These are phyloP conservation scores for Chalciporus sphaerocephalus DNA, from an alignment of 768 basidiomycete species.

Conservation along the genomic window DNA sequence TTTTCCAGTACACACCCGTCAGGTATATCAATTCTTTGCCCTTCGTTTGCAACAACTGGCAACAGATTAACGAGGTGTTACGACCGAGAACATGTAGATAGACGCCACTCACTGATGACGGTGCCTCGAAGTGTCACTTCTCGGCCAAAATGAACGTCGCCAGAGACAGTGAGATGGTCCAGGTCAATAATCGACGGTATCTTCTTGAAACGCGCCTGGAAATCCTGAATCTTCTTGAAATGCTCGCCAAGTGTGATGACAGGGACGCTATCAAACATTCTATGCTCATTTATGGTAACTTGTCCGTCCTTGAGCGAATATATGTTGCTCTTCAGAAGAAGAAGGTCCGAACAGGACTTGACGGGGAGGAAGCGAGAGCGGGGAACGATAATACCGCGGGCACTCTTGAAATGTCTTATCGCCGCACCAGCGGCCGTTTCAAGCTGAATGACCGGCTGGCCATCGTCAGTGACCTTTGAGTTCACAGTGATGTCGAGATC, in stretches of 20 bases:
- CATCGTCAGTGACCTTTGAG: slow-evolving; percentile 82
- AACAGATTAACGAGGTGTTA: not conserved
- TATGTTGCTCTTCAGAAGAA: slow-evolving; percentile 89
- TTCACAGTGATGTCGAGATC: slow-evolving; percentile 96
- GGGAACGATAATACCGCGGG: slow-evolving; percentile 93
- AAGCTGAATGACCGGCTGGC: slow-evolving; percentile 82
- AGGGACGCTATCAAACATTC: slow-evolving; percentile 87
- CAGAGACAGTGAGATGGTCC: slow-evolving; percentile 91
- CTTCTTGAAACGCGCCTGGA: slow-evolving; percentile 94
- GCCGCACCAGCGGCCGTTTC: slow-evolving; percentile 94
- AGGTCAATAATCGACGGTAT: slow-evolving; percentile 88
- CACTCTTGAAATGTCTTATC: slow-evolving; percentile 88
- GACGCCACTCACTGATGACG: slow-evolving; percentile 58
- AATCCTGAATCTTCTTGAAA: slow-evolving; percentile 93
- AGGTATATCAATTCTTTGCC: slow-evolving; percentile 77
- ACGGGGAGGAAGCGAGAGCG: slow-evolving; percentile 91
- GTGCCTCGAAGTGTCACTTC: slow-evolving; percentile 85
- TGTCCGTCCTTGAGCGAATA: slow-evolving; percentile 88
- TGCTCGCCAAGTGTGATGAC: slow-evolving; percentile 95
- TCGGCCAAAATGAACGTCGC: slow-evolving; percentile 86
- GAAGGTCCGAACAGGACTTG: slow-evolving; percentile 81
- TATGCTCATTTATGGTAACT: slow-evolving; percentile 74
- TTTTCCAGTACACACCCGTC: slow-evolving; percentile 80
- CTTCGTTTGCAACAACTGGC: slow-evolving; percentile 72
- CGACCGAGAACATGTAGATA: not conserved